phyloP scores from a whole-genome alignment of 495 filamentous ascomycete species.

The Xylaria acuta region DNA sequence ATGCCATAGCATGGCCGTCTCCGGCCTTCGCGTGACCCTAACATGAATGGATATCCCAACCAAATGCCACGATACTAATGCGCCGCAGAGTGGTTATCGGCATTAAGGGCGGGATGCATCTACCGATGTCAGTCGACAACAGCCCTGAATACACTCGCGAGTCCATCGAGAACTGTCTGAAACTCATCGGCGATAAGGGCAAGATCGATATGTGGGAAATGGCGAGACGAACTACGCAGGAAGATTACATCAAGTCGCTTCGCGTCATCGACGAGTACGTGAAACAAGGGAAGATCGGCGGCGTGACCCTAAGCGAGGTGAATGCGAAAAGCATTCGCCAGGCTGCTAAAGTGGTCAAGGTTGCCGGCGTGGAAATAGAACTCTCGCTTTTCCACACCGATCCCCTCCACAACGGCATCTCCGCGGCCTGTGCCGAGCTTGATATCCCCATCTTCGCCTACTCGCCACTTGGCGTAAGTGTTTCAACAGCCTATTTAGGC shows the following conservation, averaged over 20 bases:
- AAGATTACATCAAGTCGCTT: conserved; percentile 43
- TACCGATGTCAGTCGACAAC: conserved; percentile 51
- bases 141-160: conserved; percentile 61
- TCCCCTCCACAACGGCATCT: conserved; percentile 70
- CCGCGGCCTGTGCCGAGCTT: conserved; percentile 66
- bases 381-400: conserved; percentile 67
- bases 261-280: conserved; percentile 49
- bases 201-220: conserved; percentile 74
- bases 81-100: conserved; percentile 34
- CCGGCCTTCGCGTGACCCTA: background rate
- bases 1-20: conserved; percentile 40
- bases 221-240: conserved; percentile 65
- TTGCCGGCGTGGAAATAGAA: conserved; percentile 73
- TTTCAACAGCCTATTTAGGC: background rate
- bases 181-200: conserved; percentile 66
- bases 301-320: conserved; percentile 70
- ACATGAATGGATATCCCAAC: background rate
- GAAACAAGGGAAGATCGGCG: conserved; percentile 70
- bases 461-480: conserved; percentile 38
- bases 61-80: background rate
- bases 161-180: conserved; percentile 70
- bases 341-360: conserved; percentile 66
- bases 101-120: conserved; percentile 59
- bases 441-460: conserved; percentile 72
- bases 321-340: conserved; percentile 67